phyloP scores from a whole-genome alignment of 768 basidiomycete genomes.

The Hirschioporus abietinus region DNA sequence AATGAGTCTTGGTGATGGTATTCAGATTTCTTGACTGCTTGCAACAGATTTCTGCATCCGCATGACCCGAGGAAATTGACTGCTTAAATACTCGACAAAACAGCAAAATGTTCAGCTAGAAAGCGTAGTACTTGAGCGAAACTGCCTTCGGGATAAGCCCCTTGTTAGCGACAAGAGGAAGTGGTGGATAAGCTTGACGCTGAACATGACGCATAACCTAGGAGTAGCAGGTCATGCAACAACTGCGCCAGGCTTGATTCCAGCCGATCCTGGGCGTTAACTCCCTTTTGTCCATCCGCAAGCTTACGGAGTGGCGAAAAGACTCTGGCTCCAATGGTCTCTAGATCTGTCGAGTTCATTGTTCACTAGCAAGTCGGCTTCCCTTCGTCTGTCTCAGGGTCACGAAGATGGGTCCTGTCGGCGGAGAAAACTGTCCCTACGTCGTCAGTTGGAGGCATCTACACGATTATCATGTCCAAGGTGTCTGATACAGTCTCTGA shows the following conservation, averaged over 20 bases:
- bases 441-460: slow-evolving; percentile 82
- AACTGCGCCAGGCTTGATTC: not conserved
- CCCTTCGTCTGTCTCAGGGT: slow-evolving; percentile 45
- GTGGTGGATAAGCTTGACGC: not conserved
- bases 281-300: not conserved
- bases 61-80: not conserved
- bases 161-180: not conserved
- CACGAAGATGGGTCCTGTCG: not conserved
- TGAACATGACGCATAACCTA: not conserved
- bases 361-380: slow-evolving; percentile 35
- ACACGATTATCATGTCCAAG: slow-evolving; percentile 99
- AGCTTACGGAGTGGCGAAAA: not conserved
- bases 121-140: not conserved
- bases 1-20: not conserved
- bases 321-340: not conserved
- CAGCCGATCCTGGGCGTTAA: not conserved
- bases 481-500: slow-evolving; percentile 97
- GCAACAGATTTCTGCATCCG: not conserved
- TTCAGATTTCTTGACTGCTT: not conserved
- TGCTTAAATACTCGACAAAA: not conserved
- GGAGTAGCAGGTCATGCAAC: not conserved
- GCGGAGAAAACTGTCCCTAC: slow-evolving; percentile 38
- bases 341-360: not conserved
- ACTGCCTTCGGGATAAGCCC: not conserved
- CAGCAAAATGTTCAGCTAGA: not conserved